Conservation (phyloP, 192 early-diverging fungal species). For the Backusella macrospora region DNA sequence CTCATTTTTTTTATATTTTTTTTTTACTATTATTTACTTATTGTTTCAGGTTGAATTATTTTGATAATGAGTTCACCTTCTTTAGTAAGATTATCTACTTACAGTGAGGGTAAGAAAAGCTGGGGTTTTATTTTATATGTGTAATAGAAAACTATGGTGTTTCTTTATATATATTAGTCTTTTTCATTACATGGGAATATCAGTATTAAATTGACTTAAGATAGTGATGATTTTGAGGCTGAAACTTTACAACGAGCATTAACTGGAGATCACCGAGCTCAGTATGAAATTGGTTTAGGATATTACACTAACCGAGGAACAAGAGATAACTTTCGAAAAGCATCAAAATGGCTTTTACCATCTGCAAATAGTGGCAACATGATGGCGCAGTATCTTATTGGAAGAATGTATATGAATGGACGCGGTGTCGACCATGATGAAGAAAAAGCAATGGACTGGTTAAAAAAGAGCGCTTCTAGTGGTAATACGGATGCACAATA, state of each 20-base stretch:
- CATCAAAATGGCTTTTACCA: not conserved
- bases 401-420: slow-evolving; percentile 12
- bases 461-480: not conserved
- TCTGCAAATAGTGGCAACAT: not conserved
- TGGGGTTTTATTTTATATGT: not conserved
- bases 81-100: not conserved
- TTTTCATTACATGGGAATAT: not conserved
- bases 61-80: slow-evolving; percentile 3
- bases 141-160: no score
- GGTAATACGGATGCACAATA: not conserved
- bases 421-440: not conserved
- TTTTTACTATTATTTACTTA: not conserved
- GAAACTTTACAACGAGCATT: slow-evolving; percentile 2
- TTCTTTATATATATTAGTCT: not conserved
- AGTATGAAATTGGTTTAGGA: not conserved
- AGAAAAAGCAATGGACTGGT: slow-evolving; percentile 1
- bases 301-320: not conserved
- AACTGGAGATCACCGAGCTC: not conserved
- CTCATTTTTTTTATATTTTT: not conserved
- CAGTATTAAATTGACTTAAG: not conserved
- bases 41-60: not conserved
- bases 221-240: not conserved
- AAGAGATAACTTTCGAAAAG: slow-evolving; percentile 1
- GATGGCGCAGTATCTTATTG: slow-evolving; percentile 4
- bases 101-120: not conserved